Evolutionary conservation across 176 grass and related monocot species (phyloP), one percentile per base, ranked within the genome.

Genomic region (Stipa capillata): DNA sequence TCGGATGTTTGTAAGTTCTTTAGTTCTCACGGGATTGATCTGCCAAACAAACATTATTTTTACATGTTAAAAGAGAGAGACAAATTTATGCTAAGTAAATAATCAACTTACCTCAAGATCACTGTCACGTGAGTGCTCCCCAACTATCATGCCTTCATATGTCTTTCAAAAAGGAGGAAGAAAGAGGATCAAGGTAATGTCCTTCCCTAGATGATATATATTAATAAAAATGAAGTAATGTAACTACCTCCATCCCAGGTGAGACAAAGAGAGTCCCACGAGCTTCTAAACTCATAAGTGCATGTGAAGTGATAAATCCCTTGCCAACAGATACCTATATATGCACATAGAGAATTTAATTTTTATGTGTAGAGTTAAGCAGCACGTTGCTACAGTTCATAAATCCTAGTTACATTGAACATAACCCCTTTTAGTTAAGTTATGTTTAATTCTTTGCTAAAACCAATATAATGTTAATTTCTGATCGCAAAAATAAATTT

Each of bases 221-320:
- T 79, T n/a, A n/a, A 86, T 79, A 17, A 83, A 73, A 39, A 43
- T 39, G 21, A 74, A 74, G 65, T 52, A 57, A 76, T 85, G 50
- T 18, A 50, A 27, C 53, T 71, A 98, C 96, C 96, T 99, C 90
- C 88, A 91, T 87, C 60, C 96, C 96, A 87, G 96, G 96, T 87
- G 86, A 93, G 60, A 95, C 96, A 85, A 99, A 99, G 69, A 99
- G 90, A 72, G 85, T 99, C 16, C 92, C 96, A 63, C 92, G 96
- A 83, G 96, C 96, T 91, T 95, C 92, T 82, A 99, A 95, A 85
- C 96, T 99, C 92, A 95, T 87, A 42, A 99, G 87, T 57, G 96
- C 96, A 84, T 95, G 92, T 6, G 96, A 82, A 56, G 96, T 99
- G 72, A 99, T 92, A 49, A 89, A 67, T 82, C 96, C 96, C 51